Conservation (phyloP, 2,329 filamentous ascomycete genomes). For the Colletotrichum sp. region DNA sequence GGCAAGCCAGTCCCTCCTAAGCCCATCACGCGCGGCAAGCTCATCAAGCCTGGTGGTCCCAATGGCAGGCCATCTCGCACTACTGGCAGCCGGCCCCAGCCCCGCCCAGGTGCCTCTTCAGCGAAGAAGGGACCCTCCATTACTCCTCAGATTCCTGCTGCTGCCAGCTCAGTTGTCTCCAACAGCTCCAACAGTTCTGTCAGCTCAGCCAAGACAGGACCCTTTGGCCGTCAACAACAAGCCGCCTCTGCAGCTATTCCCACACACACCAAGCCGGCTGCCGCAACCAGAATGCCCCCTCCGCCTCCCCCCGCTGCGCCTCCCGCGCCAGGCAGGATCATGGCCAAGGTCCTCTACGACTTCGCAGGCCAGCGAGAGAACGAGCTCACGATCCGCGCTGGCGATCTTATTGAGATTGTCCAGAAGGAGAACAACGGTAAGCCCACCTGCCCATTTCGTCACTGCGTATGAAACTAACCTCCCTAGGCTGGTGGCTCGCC, state of each 20-base stretch:
- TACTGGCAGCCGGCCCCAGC: slow-evolving; percentile 53
- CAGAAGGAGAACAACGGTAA: slow-evolving; percentile 95
- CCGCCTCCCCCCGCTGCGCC: slow-evolving; percentile 71
- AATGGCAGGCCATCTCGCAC: slow-evolving; percentile 79
- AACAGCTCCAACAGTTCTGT: slow-evolving; percentile 9
- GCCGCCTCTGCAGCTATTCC: slow-evolving; percentile 24
- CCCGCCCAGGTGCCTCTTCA: slow-evolving; percentile 42
- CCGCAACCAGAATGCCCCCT: slow-evolving; percentile 44
- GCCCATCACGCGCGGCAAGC: slow-evolving; percentile 91
- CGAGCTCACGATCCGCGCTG: slow-evolving; percentile 80
- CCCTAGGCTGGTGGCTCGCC: slow-evolving; percentile 91
- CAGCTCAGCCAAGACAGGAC: slow-evolving; percentile 27
- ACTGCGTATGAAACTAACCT: slow-evolving; percentile 35
- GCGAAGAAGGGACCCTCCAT: slow-evolving; percentile 6
- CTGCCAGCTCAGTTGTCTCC: slow-evolving; percentile 26
- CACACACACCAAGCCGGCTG: slow-evolving; percentile 17
- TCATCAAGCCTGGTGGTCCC: slow-evolving; percentile 90
- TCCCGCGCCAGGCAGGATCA: slow-evolving; percentile 71
- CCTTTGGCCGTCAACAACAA: slow-evolving; percentile 17
- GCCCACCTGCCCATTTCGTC: slow-evolving; percentile 28
- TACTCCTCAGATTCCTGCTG: slow-evolving; percentile 37
- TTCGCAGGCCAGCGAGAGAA: slow-evolving; percentile 86
- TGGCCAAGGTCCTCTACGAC: slow-evolving; percentile 91
- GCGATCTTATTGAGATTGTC: slow-evolving; percentile 86
- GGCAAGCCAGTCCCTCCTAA: slow-evolving; percentile 85